Base-by-base conservation (phyloP, 805 yeast genomes). In the Metschnikowia gruessii region DNA sequence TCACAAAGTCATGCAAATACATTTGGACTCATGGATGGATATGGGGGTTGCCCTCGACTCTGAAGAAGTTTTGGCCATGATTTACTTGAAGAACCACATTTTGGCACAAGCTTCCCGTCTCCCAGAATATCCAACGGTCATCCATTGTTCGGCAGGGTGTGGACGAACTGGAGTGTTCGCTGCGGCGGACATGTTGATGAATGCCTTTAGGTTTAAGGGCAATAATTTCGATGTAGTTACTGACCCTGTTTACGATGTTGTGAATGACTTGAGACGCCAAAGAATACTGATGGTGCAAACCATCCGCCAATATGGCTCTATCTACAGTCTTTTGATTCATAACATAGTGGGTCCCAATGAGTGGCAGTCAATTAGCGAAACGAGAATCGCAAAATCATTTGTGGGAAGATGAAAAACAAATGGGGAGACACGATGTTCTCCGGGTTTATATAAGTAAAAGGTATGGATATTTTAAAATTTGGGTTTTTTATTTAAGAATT, bases 71-170 rank as follows among this genome's bases (percentile, higher is more conserved):
- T 67, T 87, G 22, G 70, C 73, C 41, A 53, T 71, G 11, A 60
- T 81, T 15, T 63, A 56, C 37, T 53, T 68, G 55, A 70, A 68
- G 55, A 48, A 45, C 39, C 54, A 49, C 43, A 49, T 57, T 7
- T 53, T 55, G 31, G 39, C 37, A 26, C 17, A 31, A 0, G 43
- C 44, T 3, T 16, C 19, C 3, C 16, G 16, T 7, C 49, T 46
- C 17, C 51, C 57, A 4, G 37, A 33, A 2, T 48, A 35, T 61
- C 89, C 38, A 87, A 49, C 55, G 0, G 38, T 50, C 24, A 46
- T 51, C 6, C 98, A 92, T 66, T 92, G 99, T 61, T 88, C 96
- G 3, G 98, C 98, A 1, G 99, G 99, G 0, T 89, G 96, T 61
- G 99, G 99, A 15, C 74, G 99, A 42, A 89, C 98, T 0, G 99